These are phyloP conservation scores for Limonomyces culmigenus DNA, from an alignment of 1,284 basidiomycete genomes.

Conservation along the genomic window DNA sequence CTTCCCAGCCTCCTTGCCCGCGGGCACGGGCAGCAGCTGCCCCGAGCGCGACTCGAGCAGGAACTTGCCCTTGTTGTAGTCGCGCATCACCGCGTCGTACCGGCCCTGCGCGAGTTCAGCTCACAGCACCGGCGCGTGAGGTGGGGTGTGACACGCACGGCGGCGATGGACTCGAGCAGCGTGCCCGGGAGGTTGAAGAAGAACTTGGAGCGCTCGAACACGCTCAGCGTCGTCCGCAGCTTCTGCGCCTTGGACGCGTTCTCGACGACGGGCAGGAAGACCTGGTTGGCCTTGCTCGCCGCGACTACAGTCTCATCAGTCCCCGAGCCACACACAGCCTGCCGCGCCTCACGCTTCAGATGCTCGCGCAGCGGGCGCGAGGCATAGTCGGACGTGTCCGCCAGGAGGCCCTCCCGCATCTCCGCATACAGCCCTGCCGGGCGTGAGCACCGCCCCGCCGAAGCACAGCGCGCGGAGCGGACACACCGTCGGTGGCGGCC, in stretches of 20 bases:
- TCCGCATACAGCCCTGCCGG: slow-evolving; percentile 69
- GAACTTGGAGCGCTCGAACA: slow-evolving; percentile 95
- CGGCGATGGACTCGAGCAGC: slow-evolving; percentile 82
- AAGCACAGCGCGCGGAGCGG: not conserved
- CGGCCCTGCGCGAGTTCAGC: slow-evolving; percentile 41
- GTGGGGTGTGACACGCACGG: slow-evolving; percentile 31
- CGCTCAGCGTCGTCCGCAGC: slow-evolving; percentile 80
- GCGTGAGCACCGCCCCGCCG: not conserved
- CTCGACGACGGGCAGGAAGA: slow-evolving; percentile 92
- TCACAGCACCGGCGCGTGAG: slow-evolving; percentile 1
- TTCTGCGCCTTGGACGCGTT: slow-evolving; percentile 92
- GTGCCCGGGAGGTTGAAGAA: slow-evolving; percentile 95
- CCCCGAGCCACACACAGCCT: slow-evolving; percentile 3
- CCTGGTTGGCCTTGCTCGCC: slow-evolving; percentile 83
- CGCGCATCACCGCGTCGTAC: slow-evolving; percentile 85
- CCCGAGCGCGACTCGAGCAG: slow-evolving; percentile 78
- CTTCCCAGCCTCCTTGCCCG: slow-evolving; percentile 25
- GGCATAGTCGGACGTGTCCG: slow-evolving; percentile 65
- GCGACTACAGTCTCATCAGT: slow-evolving; percentile 32
- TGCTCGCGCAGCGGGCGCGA: slow-evolving; percentile 71
- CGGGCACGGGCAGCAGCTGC: slow-evolving; percentile 48
- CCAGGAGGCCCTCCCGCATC: slow-evolving; percentile 83
- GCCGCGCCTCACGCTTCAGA: slow-evolving; percentile 50
- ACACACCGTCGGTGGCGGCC: slow-evolving; percentile 81
- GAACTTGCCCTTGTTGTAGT: slow-evolving; percentile 95